Percentiles rank a stretch among this genome's conserved stretches.
phyloP scores from a whole-genome alignment of 2,329 filamentous ascomycete species.

The Ceratocystis lukuohia region DNA sequence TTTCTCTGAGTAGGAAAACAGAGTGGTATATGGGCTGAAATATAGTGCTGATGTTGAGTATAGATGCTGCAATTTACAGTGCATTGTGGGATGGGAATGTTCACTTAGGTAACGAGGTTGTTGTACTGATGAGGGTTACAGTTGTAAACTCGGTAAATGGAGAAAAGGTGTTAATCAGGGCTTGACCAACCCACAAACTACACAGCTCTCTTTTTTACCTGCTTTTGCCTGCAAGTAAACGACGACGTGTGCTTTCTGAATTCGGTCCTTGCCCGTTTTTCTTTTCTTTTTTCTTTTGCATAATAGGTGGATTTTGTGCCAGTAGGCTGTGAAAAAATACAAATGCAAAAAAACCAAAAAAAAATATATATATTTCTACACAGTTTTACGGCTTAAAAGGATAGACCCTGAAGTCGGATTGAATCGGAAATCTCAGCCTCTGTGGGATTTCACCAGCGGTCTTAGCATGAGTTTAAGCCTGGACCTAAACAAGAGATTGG shows the following conservation, averaged over 20 bases:
- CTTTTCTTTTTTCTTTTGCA: not conserved
- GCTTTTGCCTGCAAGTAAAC: no score
- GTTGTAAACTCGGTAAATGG: no score
- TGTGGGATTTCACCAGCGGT: not conserved
- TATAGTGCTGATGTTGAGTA: not conserved
- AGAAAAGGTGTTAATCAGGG: no score
- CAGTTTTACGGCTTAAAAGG: not conserved
- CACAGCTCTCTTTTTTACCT: no score
- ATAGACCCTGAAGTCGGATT: not conserved
- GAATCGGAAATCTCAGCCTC: conserved; percentile 6
- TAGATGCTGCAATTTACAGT: no score
- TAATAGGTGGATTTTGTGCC: not conserved
- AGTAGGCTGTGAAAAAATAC: not conserved
- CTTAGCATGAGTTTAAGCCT: not conserved
- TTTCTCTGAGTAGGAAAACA: not conserved
- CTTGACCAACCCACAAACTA: no score
- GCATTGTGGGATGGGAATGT: no score
- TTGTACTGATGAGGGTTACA: no score
- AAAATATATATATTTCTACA: no score
- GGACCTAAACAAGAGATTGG: not conserved
- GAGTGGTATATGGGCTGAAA: not conserved
- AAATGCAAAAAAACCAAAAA: no score
- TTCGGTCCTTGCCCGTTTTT: not conserved
- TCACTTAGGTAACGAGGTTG: no score
- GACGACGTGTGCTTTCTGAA: not conserved